Evolutionary conservation across 768 basidiomycete species (phyloP).

Genomic region (Lactarius quietus): DNA sequence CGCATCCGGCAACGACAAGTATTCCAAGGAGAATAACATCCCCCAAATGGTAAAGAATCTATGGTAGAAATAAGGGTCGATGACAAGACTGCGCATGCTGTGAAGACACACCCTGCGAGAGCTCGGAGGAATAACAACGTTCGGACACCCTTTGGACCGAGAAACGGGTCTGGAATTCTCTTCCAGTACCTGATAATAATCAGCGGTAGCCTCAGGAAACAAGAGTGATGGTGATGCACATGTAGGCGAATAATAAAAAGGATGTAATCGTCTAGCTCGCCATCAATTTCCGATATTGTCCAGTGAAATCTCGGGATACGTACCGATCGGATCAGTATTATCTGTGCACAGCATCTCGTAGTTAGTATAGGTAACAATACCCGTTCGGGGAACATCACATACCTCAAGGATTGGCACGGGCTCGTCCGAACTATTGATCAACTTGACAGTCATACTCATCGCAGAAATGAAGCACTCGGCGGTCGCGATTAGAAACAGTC

Average conservation of each 20-base stretch:
- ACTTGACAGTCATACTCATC: neutral
- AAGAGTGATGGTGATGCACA: constrained; percentile 34
- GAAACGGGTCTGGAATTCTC: constrained; percentile 52
- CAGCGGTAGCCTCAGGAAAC: neutral
- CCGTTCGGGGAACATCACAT: neutral
- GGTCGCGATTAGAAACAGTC: neutral
- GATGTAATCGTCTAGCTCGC: constrained; percentile 46
- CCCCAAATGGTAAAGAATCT: constrained; percentile 73
- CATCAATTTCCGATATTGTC: neutral
- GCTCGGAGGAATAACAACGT: constrained; percentile 55
- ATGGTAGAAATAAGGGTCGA: neutral
- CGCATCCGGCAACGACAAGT: constrained; percentile 74
- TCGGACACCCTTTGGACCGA: constrained; percentile 70
- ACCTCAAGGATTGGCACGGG: neutral
- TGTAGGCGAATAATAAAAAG: constrained; percentile 47
- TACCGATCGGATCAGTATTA: constrained; percentile 61
- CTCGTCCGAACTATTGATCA: neutral
- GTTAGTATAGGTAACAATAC: neutral
- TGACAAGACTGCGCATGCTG: neutral
- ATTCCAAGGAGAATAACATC: constrained; percentile 65
- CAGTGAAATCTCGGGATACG: constrained; percentile 15
- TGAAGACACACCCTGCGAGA: constrained; percentile 43
- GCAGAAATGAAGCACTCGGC: neutral
- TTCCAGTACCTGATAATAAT: constrained; percentile 33
- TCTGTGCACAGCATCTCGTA: constrained; percentile 32